Conservation (phyloP, 306 rosid genomes). For the Prunus kanzakura region DNA sequence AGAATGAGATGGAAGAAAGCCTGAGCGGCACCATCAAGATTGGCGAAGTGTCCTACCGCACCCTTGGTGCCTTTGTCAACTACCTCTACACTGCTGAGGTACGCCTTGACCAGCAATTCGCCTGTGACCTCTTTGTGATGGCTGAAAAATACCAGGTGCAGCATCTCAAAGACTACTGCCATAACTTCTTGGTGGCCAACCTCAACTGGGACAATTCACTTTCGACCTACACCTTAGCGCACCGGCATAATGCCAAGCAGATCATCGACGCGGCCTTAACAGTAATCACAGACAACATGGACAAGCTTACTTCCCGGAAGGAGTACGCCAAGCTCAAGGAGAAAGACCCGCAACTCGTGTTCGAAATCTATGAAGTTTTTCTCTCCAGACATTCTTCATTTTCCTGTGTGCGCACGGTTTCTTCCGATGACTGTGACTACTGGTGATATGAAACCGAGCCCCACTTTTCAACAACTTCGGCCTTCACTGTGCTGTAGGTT, state of each 20-base stretch:
- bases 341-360: conserved; percentile 61
- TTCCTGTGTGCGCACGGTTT: no score
- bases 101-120: conserved; percentile 62
- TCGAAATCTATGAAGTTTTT: conserved; percentile 75
- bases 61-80: conserved; percentile 60
- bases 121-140: conserved; percentile 40
- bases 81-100: conserved; percentile 72
- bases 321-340: conserved; percentile 59
- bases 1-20: conserved; percentile 58
- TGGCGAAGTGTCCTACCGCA: conserved; percentile 51
- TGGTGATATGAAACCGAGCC: no score
- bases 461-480: no score
- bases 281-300: conserved; percentile 61
- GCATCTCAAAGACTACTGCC: no score
- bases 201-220: conserved; percentile 57
- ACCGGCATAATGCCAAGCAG: conserved; percentile 60
- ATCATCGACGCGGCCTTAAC: conserved; percentile 52
- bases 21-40: conserved; percentile 69
- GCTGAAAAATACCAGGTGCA: no score
- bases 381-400: conserved; percentile 42
- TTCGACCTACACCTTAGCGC: conserved; percentile 54
- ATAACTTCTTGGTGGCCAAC: no score
- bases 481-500: no score
- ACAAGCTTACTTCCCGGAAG: conserved; percentile 42
- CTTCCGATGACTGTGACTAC: no score